phyloP scores from a whole-genome alignment of 2,329 filamentous ascomycete genomes.

The Parastagonospora nodorum region DNA sequence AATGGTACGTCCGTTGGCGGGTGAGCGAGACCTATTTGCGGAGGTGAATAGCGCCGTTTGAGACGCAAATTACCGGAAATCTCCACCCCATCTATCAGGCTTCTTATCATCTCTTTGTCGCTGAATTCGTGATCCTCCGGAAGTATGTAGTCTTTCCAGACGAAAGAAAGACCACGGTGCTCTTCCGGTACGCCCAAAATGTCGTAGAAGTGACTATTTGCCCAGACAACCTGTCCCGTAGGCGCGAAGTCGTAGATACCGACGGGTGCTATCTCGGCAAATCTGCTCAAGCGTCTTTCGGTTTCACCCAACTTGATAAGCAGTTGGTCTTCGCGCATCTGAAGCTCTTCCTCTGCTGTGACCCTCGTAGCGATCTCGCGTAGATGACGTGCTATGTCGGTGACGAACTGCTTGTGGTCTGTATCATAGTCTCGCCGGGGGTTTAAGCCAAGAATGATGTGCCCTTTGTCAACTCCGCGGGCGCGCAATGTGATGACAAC shows the following conservation, averaged over 20 bases:
- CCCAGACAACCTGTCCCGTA: slow-evolving; percentile 9
- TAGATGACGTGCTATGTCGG: slow-evolving; percentile 4
- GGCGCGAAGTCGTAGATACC: slow-evolving; percentile 8
- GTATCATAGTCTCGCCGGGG: slow-evolving; percentile 6
- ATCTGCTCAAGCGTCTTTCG: slow-evolving; percentile 4
- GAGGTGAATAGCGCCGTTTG: slow-evolving; percentile 1
- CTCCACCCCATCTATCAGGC: slow-evolving; percentile 1
- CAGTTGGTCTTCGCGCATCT: background rate
- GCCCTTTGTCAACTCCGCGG: background rate
- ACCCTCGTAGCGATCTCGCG: background rate
- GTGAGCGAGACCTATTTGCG: background rate
- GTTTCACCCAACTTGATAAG: slow-evolving; percentile 5
- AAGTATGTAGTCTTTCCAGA: slow-evolving; percentile 8
- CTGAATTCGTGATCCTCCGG: slow-evolving; percentile 6
- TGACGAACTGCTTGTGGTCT: slow-evolving; percentile 8
- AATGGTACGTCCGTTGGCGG: slow-evolving; percentile 1
- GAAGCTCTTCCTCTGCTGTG: background rate
- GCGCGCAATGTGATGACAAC: slow-evolving; percentile 1
- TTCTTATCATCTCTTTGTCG: slow-evolving; percentile 3
- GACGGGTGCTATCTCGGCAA: slow-evolving; percentile 7
- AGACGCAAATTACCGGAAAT: slow-evolving; percentile 6
- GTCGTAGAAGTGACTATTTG: slow-evolving; percentile 10
- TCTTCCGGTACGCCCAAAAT: slow-evolving; percentile 7
- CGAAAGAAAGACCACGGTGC: background rate
- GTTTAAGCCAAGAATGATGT: slow-evolving; percentile 3